These are phyloP conservation scores for Heimioporus sp. DNA, from an alignment of 768 basidiomycete species.

Conservation along the genomic window DNA sequence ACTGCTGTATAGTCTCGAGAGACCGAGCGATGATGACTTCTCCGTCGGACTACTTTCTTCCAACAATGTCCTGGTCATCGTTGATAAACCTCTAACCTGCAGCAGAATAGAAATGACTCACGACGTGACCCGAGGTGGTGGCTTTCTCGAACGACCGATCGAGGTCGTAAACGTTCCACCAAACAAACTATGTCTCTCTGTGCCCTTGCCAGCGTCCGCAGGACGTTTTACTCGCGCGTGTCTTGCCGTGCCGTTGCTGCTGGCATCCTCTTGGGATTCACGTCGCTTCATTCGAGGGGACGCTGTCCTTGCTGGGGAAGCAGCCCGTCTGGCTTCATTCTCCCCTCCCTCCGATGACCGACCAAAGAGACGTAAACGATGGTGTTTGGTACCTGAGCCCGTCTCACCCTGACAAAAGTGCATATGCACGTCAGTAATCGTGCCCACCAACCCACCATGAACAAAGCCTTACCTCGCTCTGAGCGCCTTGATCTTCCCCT, in stretches of 20 bases:
- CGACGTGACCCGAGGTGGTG: slow-evolving; percentile 71
- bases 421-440: neutral
- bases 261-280: slow-evolving; percentile 25
- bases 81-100: neutral
- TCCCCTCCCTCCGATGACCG: slow-evolving; percentile 40
- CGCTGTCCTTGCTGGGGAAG: slow-evolving; percentile 21
- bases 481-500: slow-evolving; percentile 51
- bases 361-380: slow-evolving; percentile 61
- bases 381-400: slow-evolving; percentile 33
- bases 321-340: slow-evolving; percentile 24
- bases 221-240: slow-evolving; percentile 50
- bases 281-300: slow-evolving; percentile 20
- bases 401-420: slow-evolving; percentile 42
- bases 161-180: slow-evolving; percentile 61
- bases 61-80: slow-evolving; percentile 24
- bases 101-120: slow-evolving; percentile 34
- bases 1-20: slow-evolving; percentile 46
- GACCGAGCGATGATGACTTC: slow-evolving; percentile 46
- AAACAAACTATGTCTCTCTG: slow-evolving; percentile 81
- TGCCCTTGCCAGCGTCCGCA: slow-evolving; percentile 41
- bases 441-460: slow-evolving; percentile 3
- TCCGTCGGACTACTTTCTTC: slow-evolving; percentile 38
- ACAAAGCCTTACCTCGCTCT: slow-evolving; percentile 61
- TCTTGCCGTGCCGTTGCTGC: slow-evolving; percentile 20
- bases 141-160: slow-evolving; percentile 72